These are phyloP conservation scores for Chaetomium cochliodes DNA, from an alignment of 495 filamentous ascomycete species.

Conservation along the genomic window DNA sequence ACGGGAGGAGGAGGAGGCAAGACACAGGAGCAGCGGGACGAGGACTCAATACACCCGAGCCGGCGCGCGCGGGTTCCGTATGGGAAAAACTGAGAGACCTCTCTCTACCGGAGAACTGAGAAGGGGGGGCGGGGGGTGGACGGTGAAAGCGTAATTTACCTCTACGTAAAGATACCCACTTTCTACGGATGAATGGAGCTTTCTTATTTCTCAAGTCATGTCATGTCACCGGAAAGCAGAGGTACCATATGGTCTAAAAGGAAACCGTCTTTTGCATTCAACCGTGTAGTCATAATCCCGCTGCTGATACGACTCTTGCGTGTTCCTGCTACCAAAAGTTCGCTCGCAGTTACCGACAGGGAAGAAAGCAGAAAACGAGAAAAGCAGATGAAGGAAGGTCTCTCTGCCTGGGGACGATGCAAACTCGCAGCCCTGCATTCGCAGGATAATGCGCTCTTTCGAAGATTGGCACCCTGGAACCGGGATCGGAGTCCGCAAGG, in stretches of 20 bases:
- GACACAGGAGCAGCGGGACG: conserved; percentile 25
- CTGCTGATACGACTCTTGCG: conserved; percentile 14
- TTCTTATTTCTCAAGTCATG: not conserved
- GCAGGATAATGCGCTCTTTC: not conserved
- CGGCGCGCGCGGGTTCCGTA: conserved; percentile 29
- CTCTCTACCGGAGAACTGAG: no score
- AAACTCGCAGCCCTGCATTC: conserved; percentile 20
- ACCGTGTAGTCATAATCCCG: conserved; percentile 30
- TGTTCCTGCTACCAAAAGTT: conserved; percentile 6
- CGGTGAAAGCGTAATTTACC: conserved; percentile 4
- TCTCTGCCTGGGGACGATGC: conserved; percentile 16
- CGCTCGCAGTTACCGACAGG: conserved; percentile 30
- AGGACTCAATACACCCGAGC: conserved; percentile 34
- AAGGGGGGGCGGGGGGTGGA: not conserved
- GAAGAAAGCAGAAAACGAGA: conserved; percentile 21
- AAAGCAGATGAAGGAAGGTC: conserved; percentile 20
- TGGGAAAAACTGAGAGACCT: conserved; percentile 17
- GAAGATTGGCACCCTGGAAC: not conserved
- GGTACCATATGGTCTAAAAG: conserved; percentile 9
- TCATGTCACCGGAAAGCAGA: conserved; percentile 1
- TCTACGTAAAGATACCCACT: conserved; percentile 21
- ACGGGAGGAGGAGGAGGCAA: conserved; percentile 24
- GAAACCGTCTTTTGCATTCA: conserved; percentile 30
- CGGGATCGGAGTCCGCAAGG: not conserved
- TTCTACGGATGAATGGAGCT: conserved; percentile 11